phyloP scores from a whole-genome alignment of 2,329 filamentous ascomycete genomes.

The Hymenoscyphus occultus region DNA sequence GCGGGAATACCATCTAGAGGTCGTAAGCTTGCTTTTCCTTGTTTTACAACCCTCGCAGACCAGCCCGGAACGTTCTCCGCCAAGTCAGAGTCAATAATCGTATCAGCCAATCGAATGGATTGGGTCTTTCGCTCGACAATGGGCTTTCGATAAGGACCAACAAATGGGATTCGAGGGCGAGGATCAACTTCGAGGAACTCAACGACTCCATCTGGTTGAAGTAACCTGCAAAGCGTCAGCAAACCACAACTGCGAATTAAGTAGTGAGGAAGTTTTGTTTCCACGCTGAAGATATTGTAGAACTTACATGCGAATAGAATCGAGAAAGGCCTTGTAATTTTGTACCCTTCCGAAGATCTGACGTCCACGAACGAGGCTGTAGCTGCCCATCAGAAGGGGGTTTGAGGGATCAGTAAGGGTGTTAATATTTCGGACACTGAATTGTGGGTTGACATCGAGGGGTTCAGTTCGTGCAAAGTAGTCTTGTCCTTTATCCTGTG shows the following conservation, averaged over 20 bases:
- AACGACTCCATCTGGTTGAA: slow-evolving; percentile 34
- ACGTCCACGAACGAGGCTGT: slow-evolving; percentile 32
- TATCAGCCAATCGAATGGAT: slow-evolving; percentile 26
- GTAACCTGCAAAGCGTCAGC: slow-evolving; percentile 17
- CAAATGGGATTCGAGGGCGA: slow-evolving; percentile 24
- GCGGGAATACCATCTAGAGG: slow-evolving; percentile 32
- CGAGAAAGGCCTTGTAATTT: slow-evolving; percentile 32
- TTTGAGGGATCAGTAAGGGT: slow-evolving; percentile 23
- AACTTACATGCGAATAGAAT: slow-evolving; percentile 31
- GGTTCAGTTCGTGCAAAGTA: slow-evolving; percentile 27
- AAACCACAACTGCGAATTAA: not conserved
- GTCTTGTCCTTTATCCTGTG: slow-evolving; percentile 13
- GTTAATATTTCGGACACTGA: slow-evolving; percentile 33
- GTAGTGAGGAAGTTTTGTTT: not conserved
- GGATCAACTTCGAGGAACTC: slow-evolving; percentile 36
- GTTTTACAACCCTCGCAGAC: slow-evolving; percentile 29
- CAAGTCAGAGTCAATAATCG: slow-evolving; percentile 30
- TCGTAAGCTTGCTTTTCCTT: slow-evolving; percentile 28
- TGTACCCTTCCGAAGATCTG: slow-evolving; percentile 33
- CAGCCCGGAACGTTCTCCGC: slow-evolving; percentile 29
- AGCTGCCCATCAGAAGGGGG: slow-evolving; percentile 31
- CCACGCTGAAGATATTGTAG: too few species aligned
- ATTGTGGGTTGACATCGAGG: slow-evolving; percentile 27
- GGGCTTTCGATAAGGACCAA: slow-evolving; percentile 9
- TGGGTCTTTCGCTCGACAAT: slow-evolving; percentile 22